Base-by-base conservation (phyloP, 106 monocot species). In the Hemerocallis citrina region DNA sequence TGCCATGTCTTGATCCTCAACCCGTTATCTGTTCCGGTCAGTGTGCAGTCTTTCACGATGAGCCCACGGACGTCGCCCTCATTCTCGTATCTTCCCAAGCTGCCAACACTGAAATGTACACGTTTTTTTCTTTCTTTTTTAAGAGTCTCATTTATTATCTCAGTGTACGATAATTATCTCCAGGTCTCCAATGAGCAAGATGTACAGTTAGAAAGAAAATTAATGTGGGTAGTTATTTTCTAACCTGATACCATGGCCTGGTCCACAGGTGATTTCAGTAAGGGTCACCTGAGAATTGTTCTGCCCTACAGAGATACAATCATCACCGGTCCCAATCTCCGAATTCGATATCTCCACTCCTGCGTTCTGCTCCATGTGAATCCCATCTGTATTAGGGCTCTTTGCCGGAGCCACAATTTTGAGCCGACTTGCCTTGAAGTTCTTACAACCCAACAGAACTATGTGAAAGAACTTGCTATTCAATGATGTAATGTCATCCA, bases 181-280 rank as follows among this genome's bases (percentile, higher is more conserved):
- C n/a, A n/a, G n/a, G n/a, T n/a, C n/a, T n/a, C n/a, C n/a, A n/a
- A n/a, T n/a, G n/a, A n/a, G n/a, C n/a, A n/a, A n/a, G n/a, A n/a
- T n/a, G n/a, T n/a, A n/a, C n/a, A n/a, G n/a, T n/a, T n/a, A n/a
- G n/a, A n/a, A n/a, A n/a, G n/a, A n/a, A n/a, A n/a, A 6, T 6
- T 38, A 5, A 34, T 12, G 7, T n/a, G n/a, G n/a, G n/a, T n/a
- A n/a, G n/a, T n/a, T n/a, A n/a, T n/a, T n/a, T n/a, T 16, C 47
- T 51, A n/a, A 77, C 85, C 85, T 88, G 68, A 89, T 77, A 22
- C 89, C 89, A 52, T 89, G 89, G 0, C 89, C 89, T 0, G 89
- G 89, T 3, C 89, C 89, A 31, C 89, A 89, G 0, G 58, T 66
- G 58, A 84, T 50, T 52, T 43, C 60, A 1, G 38, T 68, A 32